Evolutionary conservation across 1,284 basidiomycete species (phyloP).

Genomic region (Ceratobasidium sp.): DNA sequence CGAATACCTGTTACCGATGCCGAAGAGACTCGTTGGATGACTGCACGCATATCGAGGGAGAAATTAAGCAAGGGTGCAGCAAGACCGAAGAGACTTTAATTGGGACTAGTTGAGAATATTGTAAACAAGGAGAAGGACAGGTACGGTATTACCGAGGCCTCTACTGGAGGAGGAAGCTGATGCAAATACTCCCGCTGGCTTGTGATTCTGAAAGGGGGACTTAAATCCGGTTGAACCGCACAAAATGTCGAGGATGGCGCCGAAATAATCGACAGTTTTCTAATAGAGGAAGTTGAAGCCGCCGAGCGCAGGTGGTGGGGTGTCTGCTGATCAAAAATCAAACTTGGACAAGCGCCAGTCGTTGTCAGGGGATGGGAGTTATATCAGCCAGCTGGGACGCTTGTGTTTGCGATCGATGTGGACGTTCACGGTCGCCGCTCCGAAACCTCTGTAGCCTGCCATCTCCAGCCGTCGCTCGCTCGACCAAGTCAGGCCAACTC

Average conservation of each 20-base stretch:
- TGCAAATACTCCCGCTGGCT: neutral
- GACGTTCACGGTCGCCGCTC: neutral
- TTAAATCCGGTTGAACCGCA: neutral
- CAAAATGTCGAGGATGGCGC: neutral
- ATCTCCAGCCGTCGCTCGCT: neutral
- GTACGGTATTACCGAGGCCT: neutral
- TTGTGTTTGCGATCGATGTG: slow-evolving; percentile 12
- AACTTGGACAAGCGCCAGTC: slow-evolving; percentile 17
- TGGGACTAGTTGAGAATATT: neutral
- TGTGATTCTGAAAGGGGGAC: neutral
- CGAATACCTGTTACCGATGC: slow-evolving; percentile 73
- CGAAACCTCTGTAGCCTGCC: neutral
- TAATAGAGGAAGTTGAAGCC: neutral
- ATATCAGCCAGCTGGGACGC: slow-evolving; percentile 21
- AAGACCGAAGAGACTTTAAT: neutral
- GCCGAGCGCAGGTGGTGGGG: neutral
- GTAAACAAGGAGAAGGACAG: neutral
- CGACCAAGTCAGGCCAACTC: neutral
- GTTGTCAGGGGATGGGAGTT: slow-evolving; percentile 16
- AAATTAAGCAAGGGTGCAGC: neutral
- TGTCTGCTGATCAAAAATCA: slow-evolving; percentile 7
- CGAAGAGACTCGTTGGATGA: slow-evolving; percentile 75
- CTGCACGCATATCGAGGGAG: slow-evolving; percentile 72
- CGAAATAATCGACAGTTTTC: neutral
- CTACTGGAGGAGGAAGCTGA: neutral